Conservation (phyloP, 768 basidiomycete genomes). For the Agaricus sinodeliciosus region DNA sequence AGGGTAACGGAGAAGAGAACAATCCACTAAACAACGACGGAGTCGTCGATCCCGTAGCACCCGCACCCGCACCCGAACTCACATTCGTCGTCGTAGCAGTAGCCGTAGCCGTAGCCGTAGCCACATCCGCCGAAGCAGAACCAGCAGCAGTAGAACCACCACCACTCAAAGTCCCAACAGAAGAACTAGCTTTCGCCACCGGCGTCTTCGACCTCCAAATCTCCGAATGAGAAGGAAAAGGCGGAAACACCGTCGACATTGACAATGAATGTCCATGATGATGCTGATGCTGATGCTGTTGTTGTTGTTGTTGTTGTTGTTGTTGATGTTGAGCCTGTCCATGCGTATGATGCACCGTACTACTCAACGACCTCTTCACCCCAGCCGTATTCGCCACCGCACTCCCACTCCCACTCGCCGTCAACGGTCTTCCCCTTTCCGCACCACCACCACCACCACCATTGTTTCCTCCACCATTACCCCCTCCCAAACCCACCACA, state of each 20-base stretch:
- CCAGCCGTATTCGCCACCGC: background rate
- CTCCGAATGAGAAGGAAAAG: constrained; percentile 8
- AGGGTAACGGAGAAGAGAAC: background rate
- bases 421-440: background rate
- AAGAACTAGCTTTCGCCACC: background rate
- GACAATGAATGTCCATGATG: constrained; percentile 10
- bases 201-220: constrained; percentile 10
- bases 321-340: background rate
- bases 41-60: background rate
- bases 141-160: background rate
- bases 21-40: background rate
- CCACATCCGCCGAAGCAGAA: background rate
- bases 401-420: background rate
- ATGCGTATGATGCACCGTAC: constrained; percentile 11
- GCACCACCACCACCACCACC: constrained; percentile 26
- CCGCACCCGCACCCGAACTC: background rate
- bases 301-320: too few relatives aligned
- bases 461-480: background rate
- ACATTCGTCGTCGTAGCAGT: background rate
- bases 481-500: constrained; percentile 12
- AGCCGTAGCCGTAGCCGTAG: too few relatives aligned
- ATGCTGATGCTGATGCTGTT: too few relatives aligned
- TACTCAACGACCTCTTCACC: constrained; percentile 9
- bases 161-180: background rate
- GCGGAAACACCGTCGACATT: constrained; percentile 5